Conservation (phyloP, 495 filamentous ascomycete genomes). For the Letharia columbiana region DNA sequence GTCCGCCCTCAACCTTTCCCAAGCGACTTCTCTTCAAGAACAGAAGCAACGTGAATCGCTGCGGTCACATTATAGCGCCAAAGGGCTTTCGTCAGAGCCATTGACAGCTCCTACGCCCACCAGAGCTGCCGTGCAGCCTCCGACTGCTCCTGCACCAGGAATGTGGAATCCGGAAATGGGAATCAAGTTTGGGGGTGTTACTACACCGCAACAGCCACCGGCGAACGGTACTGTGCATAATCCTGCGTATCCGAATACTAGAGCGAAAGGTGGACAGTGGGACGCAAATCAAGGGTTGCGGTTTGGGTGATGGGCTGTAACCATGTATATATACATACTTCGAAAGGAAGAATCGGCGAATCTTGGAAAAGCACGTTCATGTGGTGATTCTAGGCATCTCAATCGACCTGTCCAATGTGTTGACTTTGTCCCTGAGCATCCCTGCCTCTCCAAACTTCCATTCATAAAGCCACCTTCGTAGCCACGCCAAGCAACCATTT, state of each 20-base stretch:
- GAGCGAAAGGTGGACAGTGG: constrained; percentile 36
- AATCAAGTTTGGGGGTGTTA: constrained; percentile 55
- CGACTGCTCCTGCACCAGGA: constrained; percentile 42
- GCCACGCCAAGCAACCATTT: constrained; percentile 19
- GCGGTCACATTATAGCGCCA: constrained; percentile 29
- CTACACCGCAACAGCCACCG: constrained; percentile 19
- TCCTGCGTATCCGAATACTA: constrained; percentile 24
- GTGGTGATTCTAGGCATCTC: neutral
- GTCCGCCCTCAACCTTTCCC: constrained; percentile 51
- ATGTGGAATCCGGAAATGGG: constrained; percentile 75
- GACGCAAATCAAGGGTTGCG: constrained; percentile 54
- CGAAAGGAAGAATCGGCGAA: neutral
- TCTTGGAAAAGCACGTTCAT: neutral
- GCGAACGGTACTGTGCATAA: constrained; percentile 24
- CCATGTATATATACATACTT: neutral
- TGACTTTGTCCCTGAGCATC: neutral
- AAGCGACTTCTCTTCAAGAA: constrained; percentile 33
- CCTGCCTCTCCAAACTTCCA: neutral
- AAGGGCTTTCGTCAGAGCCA: constrained; percentile 31
- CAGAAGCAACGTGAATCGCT: constrained; percentile 28
- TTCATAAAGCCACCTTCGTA: constrained; percentile 9
- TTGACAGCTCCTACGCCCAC: constrained; percentile 47
- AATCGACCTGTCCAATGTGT: neutral
- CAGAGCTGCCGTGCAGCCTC: constrained; percentile 40
- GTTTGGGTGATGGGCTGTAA: constrained; percentile 41